Evolutionary conservation across 1,284 basidiomycete genomes (phyloP).

Genomic region (Microbotryomycetes sp.): DNA sequence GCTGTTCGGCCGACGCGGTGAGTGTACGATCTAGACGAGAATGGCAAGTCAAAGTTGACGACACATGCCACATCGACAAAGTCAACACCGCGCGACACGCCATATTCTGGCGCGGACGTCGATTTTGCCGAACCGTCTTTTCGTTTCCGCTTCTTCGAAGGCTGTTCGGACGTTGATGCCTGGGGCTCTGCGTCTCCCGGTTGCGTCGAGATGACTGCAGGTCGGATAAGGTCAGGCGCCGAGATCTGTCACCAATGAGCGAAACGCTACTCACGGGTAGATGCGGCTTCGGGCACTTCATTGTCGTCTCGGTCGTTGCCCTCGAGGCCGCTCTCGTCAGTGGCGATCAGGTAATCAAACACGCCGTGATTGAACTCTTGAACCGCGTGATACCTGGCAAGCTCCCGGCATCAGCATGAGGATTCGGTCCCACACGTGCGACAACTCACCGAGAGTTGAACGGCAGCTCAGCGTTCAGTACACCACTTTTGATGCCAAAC

Average conservation of each 20-base stretch:
- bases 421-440: background rate
- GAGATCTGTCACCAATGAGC: background rate
- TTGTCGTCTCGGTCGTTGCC: conserved; percentile 41
- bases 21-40: conserved; percentile 80
- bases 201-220: conserved; percentile 35
- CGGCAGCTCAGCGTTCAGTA: conserved; percentile 92
- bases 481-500: conserved; percentile 92
- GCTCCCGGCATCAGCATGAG: background rate
- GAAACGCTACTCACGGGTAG: conserved; percentile 16
- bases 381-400: conserved; percentile 79
- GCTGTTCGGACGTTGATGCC: conserved; percentile 22
- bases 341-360: conserved; percentile 98
- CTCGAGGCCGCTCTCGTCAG: conserved; percentile 68
- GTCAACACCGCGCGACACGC: conserved; percentile 92
- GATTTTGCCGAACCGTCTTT: conserved; percentile 13
- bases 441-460: conserved; percentile 68
- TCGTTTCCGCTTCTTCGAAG: conserved; percentile 46
- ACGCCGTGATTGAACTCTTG: conserved; percentile 99
- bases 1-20: conserved; percentile 88
- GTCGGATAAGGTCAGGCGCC: background rate
- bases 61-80: conserved; percentile 97
- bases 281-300: conserved; percentile 42
- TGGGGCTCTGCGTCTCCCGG: conserved; percentile 30
- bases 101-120: conserved; percentile 60
- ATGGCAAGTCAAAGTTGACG: conserved; percentile 95